Evolutionary conservation across 2,329 filamentous ascomycete genomes (phyloP).

Genomic region (Sporothrix dimorphospora): DNA sequence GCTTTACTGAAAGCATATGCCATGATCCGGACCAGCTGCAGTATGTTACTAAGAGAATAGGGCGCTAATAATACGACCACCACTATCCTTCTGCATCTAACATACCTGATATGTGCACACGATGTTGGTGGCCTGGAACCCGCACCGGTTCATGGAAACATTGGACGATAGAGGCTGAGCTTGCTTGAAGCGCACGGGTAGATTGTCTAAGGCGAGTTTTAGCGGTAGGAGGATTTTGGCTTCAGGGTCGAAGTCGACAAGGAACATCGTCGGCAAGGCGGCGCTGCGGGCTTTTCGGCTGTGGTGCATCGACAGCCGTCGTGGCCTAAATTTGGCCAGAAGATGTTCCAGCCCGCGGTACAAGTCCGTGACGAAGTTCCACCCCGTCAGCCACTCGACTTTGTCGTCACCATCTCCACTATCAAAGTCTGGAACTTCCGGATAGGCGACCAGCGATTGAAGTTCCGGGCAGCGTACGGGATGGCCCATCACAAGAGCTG

Average conservation of each 20-base stretch:
- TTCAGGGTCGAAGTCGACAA: slow-evolving; percentile 21
- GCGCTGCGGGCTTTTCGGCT: not conserved
- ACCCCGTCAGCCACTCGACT: slow-evolving; percentile 26
- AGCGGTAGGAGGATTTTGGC: slow-evolving; percentile 4
- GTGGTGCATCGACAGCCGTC: not conserved
- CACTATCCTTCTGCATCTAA: not conserved
- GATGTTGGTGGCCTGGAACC: slow-evolving; percentile 28
- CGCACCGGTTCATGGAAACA: slow-evolving; percentile 22
- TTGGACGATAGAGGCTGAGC: slow-evolving; percentile 7
- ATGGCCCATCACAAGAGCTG: slow-evolving; percentile 34
- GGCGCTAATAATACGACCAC: no score
- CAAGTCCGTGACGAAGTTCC: slow-evolving; percentile 28
- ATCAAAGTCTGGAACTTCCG: slow-evolving; percentile 18
- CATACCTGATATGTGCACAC: slow-evolving; percentile 26
- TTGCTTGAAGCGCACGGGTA: not conserved
- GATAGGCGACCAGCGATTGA: slow-evolving; percentile 33
- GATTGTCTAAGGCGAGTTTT: not conserved
- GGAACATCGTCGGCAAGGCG: not conserved
- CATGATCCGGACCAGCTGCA: slow-evolving; percentile 20
- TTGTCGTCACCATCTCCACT: not conserved
- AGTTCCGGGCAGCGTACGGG: slow-evolving; percentile 34
- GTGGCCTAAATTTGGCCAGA: slow-evolving; percentile 13
- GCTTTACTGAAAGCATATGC: slow-evolving; percentile 18
- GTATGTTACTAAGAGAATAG: not conserved
- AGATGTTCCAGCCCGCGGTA: slow-evolving; percentile 26